These are phyloP conservation scores for Vigna unguiculata DNA, from an alignment of 306 rosid species.

Conservation along the genomic window DNA sequence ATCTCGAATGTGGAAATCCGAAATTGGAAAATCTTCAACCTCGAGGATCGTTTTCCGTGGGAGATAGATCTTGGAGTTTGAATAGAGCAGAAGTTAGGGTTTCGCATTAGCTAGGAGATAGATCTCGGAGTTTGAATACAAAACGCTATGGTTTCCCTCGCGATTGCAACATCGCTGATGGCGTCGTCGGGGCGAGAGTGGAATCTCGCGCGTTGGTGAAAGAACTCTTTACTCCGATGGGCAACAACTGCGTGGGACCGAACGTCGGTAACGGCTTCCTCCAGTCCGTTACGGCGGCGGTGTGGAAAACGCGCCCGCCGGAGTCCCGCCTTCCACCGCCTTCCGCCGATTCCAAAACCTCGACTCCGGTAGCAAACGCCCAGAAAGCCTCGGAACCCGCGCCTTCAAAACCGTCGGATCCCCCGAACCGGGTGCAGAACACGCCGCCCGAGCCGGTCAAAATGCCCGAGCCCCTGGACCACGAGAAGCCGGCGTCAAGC, in stretches of 20 bases:
- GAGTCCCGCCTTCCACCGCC: constrained; percentile 74
- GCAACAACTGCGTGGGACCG: constrained; percentile 93
- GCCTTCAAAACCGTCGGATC: neutral
- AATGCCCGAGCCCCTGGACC: constrained; percentile 42
- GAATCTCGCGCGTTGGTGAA: constrained; percentile 40
- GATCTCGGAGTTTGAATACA: constrained; percentile 5
- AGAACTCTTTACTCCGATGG: constrained; percentile 62
- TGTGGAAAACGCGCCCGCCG: constrained; percentile 72
- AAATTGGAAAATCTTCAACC: neutral
- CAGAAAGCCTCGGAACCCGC: neutral
- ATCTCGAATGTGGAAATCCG: neutral
- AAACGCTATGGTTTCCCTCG: constrained; percentile 22
- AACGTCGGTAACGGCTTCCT: constrained; percentile 66
- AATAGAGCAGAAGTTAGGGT: constrained; percentile 17
- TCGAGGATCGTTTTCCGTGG: neutral
- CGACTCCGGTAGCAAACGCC: constrained; percentile 1
- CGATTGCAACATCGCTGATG: constrained; percentile 41
- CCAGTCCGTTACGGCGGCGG: constrained; percentile 74
- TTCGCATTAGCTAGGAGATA: constrained; percentile 31
- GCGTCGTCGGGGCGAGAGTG: constrained; percentile 48
- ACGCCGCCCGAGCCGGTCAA: constrained; percentile 74
- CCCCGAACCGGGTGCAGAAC: constrained; percentile 57
- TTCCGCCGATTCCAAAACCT: constrained; percentile 42
- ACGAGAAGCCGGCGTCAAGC: constrained; percentile 26
- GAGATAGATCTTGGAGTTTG: constrained; percentile 22